Conservation (phyloP, 768 basidiomycete genomes). For the Mycena belliarum region DNA sequence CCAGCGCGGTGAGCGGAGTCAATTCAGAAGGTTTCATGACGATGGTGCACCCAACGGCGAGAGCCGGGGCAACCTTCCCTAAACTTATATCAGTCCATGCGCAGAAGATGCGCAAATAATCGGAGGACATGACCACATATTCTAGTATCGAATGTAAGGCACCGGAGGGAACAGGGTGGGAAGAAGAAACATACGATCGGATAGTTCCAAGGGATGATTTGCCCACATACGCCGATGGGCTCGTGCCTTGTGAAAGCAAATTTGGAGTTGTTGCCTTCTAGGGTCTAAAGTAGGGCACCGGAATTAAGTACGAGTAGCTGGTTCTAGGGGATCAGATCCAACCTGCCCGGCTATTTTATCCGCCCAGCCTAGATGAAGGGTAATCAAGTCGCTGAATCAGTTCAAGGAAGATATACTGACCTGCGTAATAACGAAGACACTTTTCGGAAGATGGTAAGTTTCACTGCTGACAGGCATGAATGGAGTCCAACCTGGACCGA, state of each 20-base stretch:
- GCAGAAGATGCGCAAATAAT: constrained; percentile 38
- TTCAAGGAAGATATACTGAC: neutral
- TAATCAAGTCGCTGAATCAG: neutral
- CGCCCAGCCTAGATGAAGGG: constrained; percentile 68
- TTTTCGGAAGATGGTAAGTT: constrained; percentile 19
- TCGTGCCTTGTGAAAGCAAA: constrained; percentile 70
- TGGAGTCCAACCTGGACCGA: constrained; percentile 42
- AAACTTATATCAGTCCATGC: constrained; percentile 24
- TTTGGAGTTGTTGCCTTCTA: constrained; percentile 81
- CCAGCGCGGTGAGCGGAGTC: constrained; percentile 81
- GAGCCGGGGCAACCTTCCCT: constrained; percentile 93
- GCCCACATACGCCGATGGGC: constrained; percentile 85
- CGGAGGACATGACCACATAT: constrained; percentile 19
- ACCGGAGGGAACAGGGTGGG: neutral
- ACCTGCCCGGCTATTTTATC: constrained; percentile 93
- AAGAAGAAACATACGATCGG: constrained; percentile 52
- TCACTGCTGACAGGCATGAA: neutral
- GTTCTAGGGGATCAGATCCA: constrained; percentile 3
- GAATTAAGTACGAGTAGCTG: no score
- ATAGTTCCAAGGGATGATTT: constrained; percentile 96
- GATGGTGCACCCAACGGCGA: constrained; percentile 89
- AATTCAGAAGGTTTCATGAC: constrained; percentile 95
- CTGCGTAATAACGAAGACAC: constrained; percentile 85
- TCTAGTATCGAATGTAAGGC: constrained; percentile 9
- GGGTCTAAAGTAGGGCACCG: constrained; percentile 45